Evolutionary conservation across 2,329 filamentous ascomycete genomes (phyloP), one percentile per base, ranked within the genome.

Genomic region (Dothistroma pini): DNA sequence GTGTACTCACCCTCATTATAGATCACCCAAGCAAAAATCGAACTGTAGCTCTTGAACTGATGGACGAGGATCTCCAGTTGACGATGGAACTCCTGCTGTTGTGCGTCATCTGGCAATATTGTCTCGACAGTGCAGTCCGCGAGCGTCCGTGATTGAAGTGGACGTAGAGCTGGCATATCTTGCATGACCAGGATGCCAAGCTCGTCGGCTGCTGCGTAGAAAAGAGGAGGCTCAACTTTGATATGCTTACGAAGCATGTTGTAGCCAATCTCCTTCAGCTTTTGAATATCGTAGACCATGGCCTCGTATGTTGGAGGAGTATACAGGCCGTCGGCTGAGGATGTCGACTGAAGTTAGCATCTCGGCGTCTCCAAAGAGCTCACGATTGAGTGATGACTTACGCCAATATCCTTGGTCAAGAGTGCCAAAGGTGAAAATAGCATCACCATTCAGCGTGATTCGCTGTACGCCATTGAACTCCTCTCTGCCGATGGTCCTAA

Each of bases 171-270:
- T 4, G 87, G 87, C 88, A 90, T 90, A 63, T 90, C 88, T 70
- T 90, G 88, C 52, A 90, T 85, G 6, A 90, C 80, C 29, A 90
- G 72, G 16, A 89, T 72, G 0, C 88, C 88, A 1, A 90, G 72
- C 62, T 85, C 79, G 54, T 90, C 88, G 60, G 85, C 88, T 4
- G 87, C 86, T 19, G 82, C 81, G 70, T 90, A 90, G 71, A 86
- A 90, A 7, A 90, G 72, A 12, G 86, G 85, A 0, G 84, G 80
- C 66, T 89, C 87, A 7, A 89, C 79, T 74, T 89, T 89, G 76
- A 89, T 87, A 67, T 90, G 88, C 70, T 91, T 90, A 38, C 88
- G 84, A 10, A 90, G 70, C 80, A 86, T 86, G 72, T 90, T 90
- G 73, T 88, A 87, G 0, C 87, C 87, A 1, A 90, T 77, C 1